phyloP scores from a whole-genome alignment of 257 asterid species.

The Solanum etuberosum region DNA sequence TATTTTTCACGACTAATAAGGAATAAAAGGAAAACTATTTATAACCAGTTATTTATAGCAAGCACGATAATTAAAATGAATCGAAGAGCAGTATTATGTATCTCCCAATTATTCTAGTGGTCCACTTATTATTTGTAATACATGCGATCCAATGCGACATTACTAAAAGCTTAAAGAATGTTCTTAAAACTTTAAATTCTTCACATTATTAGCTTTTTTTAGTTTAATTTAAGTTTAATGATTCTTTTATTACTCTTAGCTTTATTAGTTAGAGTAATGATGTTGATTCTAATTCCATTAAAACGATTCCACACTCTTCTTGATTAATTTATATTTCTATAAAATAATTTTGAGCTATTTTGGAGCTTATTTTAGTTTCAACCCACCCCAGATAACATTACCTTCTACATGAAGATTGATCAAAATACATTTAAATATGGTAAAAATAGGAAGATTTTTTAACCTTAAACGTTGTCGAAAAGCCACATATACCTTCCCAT shows the following conservation, averaged over 20 bases:
- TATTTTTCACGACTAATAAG: neutral
- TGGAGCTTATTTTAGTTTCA: neutral
- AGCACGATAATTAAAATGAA: neutral
- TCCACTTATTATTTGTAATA: neutral
- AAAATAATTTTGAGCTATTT: neutral
- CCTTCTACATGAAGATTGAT: neutral
- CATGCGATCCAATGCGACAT: neutral
- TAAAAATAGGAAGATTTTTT: neutral
- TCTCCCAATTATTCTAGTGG: neutral
- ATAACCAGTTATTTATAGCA: too few species aligned
- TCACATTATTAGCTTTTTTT: neutral
- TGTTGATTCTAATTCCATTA: neutral
- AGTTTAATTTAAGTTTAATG: neutral
- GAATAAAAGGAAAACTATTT: too few species aligned
- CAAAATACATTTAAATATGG: neutral
- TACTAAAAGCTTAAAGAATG: neutral
- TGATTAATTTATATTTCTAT: neutral
- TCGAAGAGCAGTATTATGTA: neutral
- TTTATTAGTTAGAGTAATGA: neutral
- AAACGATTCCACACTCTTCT: neutral
- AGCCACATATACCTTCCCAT: neutral
- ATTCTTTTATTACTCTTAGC: neutral
- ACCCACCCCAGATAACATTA: neutral
- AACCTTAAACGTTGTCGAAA: neutral
- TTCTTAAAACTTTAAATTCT: neutral